phyloP scores from a whole-genome alignment of 768 basidiomycete species.

The Naematelia encephala region DNA sequence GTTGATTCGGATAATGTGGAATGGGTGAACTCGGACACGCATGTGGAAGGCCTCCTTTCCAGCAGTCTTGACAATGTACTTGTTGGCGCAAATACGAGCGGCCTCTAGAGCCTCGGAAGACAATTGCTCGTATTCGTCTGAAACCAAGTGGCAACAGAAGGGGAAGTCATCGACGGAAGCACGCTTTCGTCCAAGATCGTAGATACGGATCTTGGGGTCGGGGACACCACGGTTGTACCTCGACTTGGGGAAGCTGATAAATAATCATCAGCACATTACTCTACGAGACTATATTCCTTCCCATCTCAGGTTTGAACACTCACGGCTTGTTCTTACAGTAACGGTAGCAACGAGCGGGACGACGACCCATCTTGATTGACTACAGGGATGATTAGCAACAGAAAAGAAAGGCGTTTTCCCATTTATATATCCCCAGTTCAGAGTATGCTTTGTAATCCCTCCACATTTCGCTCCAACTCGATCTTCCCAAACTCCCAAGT shows the following conservation, averaged over 20 bases:
- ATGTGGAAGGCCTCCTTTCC: slow-evolving; percentile 99
- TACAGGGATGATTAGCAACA: slow-evolving; percentile 13
- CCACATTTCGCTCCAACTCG: too few relatives aligned
- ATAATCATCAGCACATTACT: neutral
- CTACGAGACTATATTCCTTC: neutral
- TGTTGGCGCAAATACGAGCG: slow-evolving; percentile 98
- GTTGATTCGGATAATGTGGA: slow-evolving; percentile 99
- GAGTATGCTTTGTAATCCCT: neutral
- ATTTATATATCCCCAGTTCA: neutral
- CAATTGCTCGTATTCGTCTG: slow-evolving; percentile 96
- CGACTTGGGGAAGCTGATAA: slow-evolving; percentile 51
- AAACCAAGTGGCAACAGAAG: slow-evolving; percentile 86
- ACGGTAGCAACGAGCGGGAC: slow-evolving; percentile 95
- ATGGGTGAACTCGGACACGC: slow-evolving; percentile 94
- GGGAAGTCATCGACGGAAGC: slow-evolving; percentile 97
- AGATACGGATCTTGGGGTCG: slow-evolving; percentile 90
- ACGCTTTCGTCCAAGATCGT: slow-evolving; percentile 92
- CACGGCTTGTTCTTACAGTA: slow-evolving; percentile 99
- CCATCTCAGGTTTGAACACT: slow-evolving; percentile 53
- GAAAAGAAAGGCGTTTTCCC: neutral
- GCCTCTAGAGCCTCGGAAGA: slow-evolving; percentile 95
- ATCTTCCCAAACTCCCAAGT: too few relatives aligned
- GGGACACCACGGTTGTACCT: slow-evolving; percentile 98
- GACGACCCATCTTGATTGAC: slow-evolving; percentile 76
- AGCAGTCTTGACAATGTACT: slow-evolving; percentile 95